Percentiles rank a stretch among this genome's conserved stretches.
These are phyloP conservation scores for Fusarium austroafricanum DNA, from an alignment of 2,329 filamentous ascomycete species.

Conservation along the genomic window DNA sequence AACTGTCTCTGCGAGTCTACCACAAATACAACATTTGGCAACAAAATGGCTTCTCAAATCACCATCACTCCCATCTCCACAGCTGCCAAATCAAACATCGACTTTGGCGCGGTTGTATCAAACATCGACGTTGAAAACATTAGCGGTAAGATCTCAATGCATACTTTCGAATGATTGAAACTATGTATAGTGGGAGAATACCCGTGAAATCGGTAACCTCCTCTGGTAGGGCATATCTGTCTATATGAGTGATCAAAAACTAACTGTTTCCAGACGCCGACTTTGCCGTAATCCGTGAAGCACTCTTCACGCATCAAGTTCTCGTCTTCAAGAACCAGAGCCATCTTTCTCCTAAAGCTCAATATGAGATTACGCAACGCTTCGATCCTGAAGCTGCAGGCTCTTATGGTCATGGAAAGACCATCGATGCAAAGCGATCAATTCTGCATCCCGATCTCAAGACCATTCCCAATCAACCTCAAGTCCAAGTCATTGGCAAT, in stretches of 20 bases:
- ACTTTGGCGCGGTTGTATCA: slow-evolving; percentile 71
- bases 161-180: slow-evolving; percentile 10
- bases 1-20: no score
- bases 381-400: slow-evolving; percentile 75
- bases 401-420: slow-evolving; percentile 81
- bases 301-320: slow-evolving; percentile 76
- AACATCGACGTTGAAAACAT: slow-evolving; percentile 72
- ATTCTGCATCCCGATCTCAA: slow-evolving; percentile 84
- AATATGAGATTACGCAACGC: slow-evolving; percentile 78
- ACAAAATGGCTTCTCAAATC: slow-evolving; percentile 43
- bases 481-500: slow-evolving; percentile 81
- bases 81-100: slow-evolving; percentile 55
- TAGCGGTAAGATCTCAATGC: slow-evolving; percentile 60
- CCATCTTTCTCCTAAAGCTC: slow-evolving; percentile 73
- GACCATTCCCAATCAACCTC: slow-evolving; percentile 82
- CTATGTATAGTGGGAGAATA: slow-evolving; percentile 58
- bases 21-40: no score
- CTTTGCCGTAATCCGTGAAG: slow-evolving; percentile 71
- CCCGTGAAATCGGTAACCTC: slow-evolving; percentile 72
- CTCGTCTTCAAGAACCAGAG: slow-evolving; percentile 77
- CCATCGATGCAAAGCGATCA: slow-evolving; percentile 70
- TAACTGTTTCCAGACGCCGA: slow-evolving; percentile 64
- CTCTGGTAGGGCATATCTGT: slow-evolving; percentile 57
- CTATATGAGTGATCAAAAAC: slow-evolving; percentile 1
- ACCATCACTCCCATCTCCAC: slow-evolving; percentile 54